These are phyloP conservation scores for Suhomyces yuchorum DNA, from an alignment of 1,139 yeast species.

Conservation along the genomic window DNA sequence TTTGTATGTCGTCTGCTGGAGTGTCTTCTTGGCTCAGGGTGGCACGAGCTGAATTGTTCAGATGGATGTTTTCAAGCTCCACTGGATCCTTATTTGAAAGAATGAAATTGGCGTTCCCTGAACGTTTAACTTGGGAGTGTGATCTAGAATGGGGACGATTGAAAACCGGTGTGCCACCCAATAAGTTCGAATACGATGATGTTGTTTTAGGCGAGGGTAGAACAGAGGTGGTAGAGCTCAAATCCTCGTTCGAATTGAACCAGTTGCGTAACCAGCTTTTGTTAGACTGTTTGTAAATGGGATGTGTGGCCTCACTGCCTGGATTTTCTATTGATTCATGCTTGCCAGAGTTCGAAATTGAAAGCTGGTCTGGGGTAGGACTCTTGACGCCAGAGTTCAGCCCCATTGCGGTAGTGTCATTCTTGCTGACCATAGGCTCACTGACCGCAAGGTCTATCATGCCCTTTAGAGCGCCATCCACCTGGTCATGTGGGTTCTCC, in stretches of 20 bases:
- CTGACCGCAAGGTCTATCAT: conserved; percentile 16
- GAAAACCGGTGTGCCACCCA: background rate
- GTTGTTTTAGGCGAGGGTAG: background rate
- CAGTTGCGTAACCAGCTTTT: conserved; percentile 23
- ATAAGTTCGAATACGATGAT: conserved; percentile 7
- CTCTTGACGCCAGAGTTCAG: too few species aligned
- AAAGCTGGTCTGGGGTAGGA: background rate
- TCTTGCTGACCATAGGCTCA: conserved; percentile 1
- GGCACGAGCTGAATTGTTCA: background rate
- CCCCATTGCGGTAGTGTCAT: background rate
- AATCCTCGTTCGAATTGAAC: conserved; percentile 24
- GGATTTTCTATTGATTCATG: background rate
- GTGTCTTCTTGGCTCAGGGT: background rate
- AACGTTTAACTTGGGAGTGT: conserved; percentile 7
- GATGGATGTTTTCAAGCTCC: conserved; percentile 12
- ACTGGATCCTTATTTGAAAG: conserved; percentile 9
- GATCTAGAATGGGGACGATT: conserved; percentile 15
- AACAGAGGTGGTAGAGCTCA: background rate
- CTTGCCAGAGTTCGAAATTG: background rate
- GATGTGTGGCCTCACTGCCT: background rate
- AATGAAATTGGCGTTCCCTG: background rate
- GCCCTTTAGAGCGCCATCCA: conserved; percentile 11
- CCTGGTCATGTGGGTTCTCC: background rate
- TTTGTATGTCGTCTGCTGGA: conserved; percentile 19
- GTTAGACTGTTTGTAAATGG: conserved; percentile 8